phyloP scores from a whole-genome alignment of 1,284 basidiomycete genomes.

The Chiua sp. region DNA sequence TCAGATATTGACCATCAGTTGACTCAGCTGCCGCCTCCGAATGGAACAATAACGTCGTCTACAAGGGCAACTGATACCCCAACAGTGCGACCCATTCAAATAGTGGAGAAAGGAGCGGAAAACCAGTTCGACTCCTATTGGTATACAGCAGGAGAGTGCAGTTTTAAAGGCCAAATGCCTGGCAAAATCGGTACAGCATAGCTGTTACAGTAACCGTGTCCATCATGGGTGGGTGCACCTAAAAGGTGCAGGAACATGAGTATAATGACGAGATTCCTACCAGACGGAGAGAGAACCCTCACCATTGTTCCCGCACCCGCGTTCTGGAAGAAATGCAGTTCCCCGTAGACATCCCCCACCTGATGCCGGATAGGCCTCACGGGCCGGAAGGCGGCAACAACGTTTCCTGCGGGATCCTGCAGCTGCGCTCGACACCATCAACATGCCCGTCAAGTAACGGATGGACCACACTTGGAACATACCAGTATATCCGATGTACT shows the following conservation, averaged over 20 bases:
- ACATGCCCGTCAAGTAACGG: conserved; percentile 20
- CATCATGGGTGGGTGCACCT: conserved; percentile 89
- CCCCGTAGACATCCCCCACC: conserved; percentile 82
- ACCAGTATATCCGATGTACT: conserved; percentile 67
- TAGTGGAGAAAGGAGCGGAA: too few species aligned
- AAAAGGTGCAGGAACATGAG: conserved; percentile 29
- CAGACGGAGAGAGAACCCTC: conserved; percentile 24
- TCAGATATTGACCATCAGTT: too few species aligned
- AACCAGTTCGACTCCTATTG: too few species aligned
- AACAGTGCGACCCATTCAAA: too few species aligned
- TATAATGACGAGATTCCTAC: conserved; percentile 18
- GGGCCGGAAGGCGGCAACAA: conserved; percentile 79
- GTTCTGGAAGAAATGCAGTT: conserved; percentile 77
- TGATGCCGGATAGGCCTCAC: conserved; percentile 77
- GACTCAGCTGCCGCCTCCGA: too few species aligned
- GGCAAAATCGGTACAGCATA: conserved; percentile 82
- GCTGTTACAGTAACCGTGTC: conserved; percentile 82
- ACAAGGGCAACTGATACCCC: too few species aligned
- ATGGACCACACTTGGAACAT: conserved; percentile 36
- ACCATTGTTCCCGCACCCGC: conserved; percentile 83
- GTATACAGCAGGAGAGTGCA: conserved; percentile 24
- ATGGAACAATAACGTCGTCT: too few species aligned
- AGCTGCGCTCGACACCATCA: conserved; percentile 50
- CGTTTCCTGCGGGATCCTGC: conserved; percentile 67
- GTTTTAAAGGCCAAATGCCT: conserved; percentile 66